A percentile compares a stretch with the other conserved stretches of the same genome.
phyloP scores from a whole-genome alignment of 2,329 filamentous ascomycete species.

The Talaromyces sp. region DNA sequence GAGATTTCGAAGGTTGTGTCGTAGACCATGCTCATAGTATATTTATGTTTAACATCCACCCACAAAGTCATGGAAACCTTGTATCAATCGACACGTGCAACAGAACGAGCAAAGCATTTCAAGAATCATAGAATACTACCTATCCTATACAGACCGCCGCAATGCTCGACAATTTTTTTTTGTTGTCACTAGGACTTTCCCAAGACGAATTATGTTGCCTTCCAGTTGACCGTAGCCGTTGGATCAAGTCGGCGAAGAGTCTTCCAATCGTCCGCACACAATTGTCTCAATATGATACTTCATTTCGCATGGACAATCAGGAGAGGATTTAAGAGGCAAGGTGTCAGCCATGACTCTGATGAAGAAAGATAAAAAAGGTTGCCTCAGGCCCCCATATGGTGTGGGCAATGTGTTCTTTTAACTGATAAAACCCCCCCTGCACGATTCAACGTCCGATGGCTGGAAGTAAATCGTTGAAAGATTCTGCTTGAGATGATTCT shows the following conservation, averaged over 20 bases:
- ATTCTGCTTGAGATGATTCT: not conserved
- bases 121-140: conserved; percentile 23
- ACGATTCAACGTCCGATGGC: too few relatives aligned
- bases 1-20: too few relatives aligned
- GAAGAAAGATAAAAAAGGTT: conserved; percentile 66
- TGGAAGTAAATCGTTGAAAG: not conserved
- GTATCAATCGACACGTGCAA: not conserved
- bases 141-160: conserved; percentile 65
- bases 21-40: too few relatives aligned
- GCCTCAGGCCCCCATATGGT: not conserved
- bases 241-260: conserved; percentile 86
- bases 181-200: conserved; percentile 71
- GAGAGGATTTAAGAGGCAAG: too few relatives aligned
- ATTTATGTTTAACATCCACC: too few relatives aligned
- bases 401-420: not conserved
- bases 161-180: conserved; percentile 80
- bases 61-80: too few relatives aligned
- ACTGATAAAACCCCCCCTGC: too few relatives aligned
- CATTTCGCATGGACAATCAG: conserved; percentile 68
- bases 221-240: conserved; percentile 77
- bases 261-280: conserved; percentile 78
- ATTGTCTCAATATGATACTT: conserved; percentile 80
- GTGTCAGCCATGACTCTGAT: too few relatives aligned
- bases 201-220: conserved; percentile 84
- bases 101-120: not conserved